Conservation (phyloP, 2,329 filamentous ascomycete species). For the Stylonectria norvegica region DNA sequence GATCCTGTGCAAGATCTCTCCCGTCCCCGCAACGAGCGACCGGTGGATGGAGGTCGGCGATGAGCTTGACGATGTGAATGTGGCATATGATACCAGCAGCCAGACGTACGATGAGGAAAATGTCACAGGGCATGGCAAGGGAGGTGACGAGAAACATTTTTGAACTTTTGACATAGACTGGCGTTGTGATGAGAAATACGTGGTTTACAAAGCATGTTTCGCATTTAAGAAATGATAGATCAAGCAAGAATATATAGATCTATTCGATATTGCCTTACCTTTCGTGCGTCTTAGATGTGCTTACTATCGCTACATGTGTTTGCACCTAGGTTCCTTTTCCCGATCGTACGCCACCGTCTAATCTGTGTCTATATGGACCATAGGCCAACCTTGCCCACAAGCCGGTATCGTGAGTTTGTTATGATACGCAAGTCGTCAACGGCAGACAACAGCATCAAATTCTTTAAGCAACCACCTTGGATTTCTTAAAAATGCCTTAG, state of each 20-base stretch:
- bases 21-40: conserved; percentile 70
- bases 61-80: conserved; percentile 52
- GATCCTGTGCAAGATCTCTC: conserved; percentile 63
- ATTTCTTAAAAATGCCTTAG: too few relatives aligned
- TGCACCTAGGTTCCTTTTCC: not conserved
- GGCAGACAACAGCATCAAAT: too few relatives aligned
- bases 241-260: not conserved
- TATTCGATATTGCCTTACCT: not conserved
- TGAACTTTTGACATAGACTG: conserved; percentile 1
- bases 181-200: not conserved
- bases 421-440: too few relatives aligned
- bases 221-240: not conserved
- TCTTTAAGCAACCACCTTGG: too few relatives aligned
- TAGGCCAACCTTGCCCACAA: too few relatives aligned
- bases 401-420: too few relatives aligned
- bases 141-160: conserved; percentile 14
- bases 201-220: not conserved
- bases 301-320: not conserved
- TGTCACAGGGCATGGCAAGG: conserved; percentile 14
- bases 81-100: conserved; percentile 43
- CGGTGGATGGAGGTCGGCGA: conserved; percentile 75
- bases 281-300: not conserved
- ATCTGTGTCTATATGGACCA: too few relatives aligned
- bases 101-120: conserved; percentile 40
- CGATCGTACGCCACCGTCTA: too few relatives aligned